Evolutionary conservation across 2,329 filamentous ascomycete species (phyloP), one percentile per base, ranked within the genome.

Genomic region (Trichoderma pleuroti): DNA sequence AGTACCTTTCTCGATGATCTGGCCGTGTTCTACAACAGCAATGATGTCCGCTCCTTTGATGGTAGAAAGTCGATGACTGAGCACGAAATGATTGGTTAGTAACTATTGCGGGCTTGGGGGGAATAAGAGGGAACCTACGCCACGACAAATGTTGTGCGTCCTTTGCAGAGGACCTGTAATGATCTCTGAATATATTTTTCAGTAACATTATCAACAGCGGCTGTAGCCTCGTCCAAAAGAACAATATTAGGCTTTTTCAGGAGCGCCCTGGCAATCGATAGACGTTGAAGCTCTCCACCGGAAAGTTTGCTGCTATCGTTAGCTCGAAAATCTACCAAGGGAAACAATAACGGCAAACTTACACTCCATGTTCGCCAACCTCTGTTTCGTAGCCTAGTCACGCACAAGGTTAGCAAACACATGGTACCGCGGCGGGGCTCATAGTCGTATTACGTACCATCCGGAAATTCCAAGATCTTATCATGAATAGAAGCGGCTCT

Each of bases 141-240:
- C 34, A 92, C 88, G 30, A 91, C 87, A 73, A 91, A 90, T 0
- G 89, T 91, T 2, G 90, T 92, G 28, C 89, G 87, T 2, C 86
- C 87, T 71, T 86, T 81, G 72, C 88, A 90, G 9, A 91, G 82
- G 63, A 82, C 83, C 70, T 82, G 82, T 67, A 92, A 85, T 0
- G 89, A 90, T 36, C 86, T 82, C 74, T 91, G 90, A 59, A 91
- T 91, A 74, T 88, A 87, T 69, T 88, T 87, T 78, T 92, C 90
- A 1, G 89, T 91, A 39, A 90, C 87, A 0, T 90, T 90, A 72
- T 93, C 90, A 71, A 95, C 90, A 8, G 92, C 90, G 46, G 91
- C 93, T 5, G 93, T 94, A 1, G 92, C 90, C 79, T 94, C 92
- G 74, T 95, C 92, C 1, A 95, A 85, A 49, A 95, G 85, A 11